These are phyloP conservation scores for Helianthus annuus DNA, from an alignment of 129 eudicot species.

Conservation along the genomic window HanXRQr2.0-SUNRISE NC_035436.2:176243347-176243846, in stretches of 20 bases:
- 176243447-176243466: slow-evolving; percentile 65
- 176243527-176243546: slow-evolving; percentile 79
- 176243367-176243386: slow-evolving; percentile 81
- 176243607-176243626: slow-evolving; percentile 80
- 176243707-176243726: slow-evolving; percentile 73
- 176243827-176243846: slow-evolving; percentile 78
- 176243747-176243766: slow-evolving; percentile 70
- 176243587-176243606: slow-evolving; percentile 83
- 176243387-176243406: slow-evolving; percentile 85
- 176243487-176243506: slow-evolving; percentile 91
- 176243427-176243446: slow-evolving; percentile 84
- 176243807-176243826: slow-evolving; percentile 59
- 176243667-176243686: slow-evolving; percentile 67
- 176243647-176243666: slow-evolving; percentile 71
- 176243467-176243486: slow-evolving; percentile 82
- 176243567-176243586: slow-evolving; percentile 67
- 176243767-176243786: slow-evolving; percentile 78
- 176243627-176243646: slow-evolving; percentile 85
- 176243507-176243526: slow-evolving; percentile 66
- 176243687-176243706: slow-evolving; percentile 70
- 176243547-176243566: slow-evolving; percentile 68
- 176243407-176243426: slow-evolving; percentile 92
- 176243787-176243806: slow-evolving; percentile 68
- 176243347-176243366: slow-evolving; percentile 58
- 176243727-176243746: slow-evolving; percentile 86